Base-by-base conservation (phyloP, 176 grass and related monocot genomes). In the Juncus inflexus region DNA sequence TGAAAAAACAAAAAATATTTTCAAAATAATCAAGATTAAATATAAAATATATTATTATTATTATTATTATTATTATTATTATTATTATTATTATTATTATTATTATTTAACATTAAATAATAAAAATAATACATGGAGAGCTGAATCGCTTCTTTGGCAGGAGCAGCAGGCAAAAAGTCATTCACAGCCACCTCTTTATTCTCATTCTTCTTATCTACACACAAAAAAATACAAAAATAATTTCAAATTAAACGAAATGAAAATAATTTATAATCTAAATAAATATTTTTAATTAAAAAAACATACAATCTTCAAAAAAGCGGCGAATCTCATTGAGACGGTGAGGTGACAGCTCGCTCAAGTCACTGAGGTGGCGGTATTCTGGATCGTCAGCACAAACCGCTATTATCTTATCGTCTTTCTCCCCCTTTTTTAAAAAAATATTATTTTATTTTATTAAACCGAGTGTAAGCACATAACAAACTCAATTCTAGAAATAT, bases 161-260 rank as follows among this genome's bases (percentile, higher is more conserved):
- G 55, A 7, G 47, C 10, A 16, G 86, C 78, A 4, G 72, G 80
- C 60, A 95, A 84, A 76, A 95, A 95, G 2, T 80, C 86, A 19
- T 95, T 78, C 72, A 95, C 91, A 8, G 86, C 91, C 6, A 95
- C 91, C 73, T 90, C 91, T 76, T 90, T 95, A 73, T 95, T 95
- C 80, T 95, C 86, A 77, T 95, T 90, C 78, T 95, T 95, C 84
- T 95, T 87, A 51, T 95, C 91, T 90, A 58, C 14, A 83, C 61
- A 37, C 55, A 68, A 69, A 58, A 19, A 12, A 5, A 59, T 28
- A 28, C 67, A 62, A 57, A 79, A 60, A 6, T 37, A 15, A 3
- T 28, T 9, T 66, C 55, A 79, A 28, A 28, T 28, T 28, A 28
- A 28, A 28, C 19, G 1, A 28, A 28, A 28, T 28, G 19, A 28